Percentiles rank a stretch among this genome's conserved stretches.
Conservation (phyloP, 257 asterid genomes). For the Solanum piurae region DNA sequence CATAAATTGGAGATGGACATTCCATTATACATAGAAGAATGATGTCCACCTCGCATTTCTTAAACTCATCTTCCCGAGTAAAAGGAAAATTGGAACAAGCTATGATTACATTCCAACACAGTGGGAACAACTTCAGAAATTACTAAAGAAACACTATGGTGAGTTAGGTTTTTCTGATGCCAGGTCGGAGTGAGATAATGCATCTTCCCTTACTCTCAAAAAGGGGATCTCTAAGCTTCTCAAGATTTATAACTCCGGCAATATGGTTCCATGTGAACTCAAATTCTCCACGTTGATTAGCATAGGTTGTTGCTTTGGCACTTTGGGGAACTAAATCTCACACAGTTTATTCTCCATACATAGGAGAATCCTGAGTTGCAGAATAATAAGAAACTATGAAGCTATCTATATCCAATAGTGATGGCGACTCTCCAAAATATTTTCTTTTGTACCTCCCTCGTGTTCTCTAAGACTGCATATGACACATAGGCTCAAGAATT, state of each 20-base stretch:
- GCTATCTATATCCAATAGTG: neutral
- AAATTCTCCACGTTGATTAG: constrained; percentile 55
- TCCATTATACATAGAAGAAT: too few species aligned
- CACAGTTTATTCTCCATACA: constrained; percentile 24
- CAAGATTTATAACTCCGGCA: neutral
- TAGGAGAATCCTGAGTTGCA: neutral
- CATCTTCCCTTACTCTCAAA: neutral
- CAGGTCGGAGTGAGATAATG: neutral
- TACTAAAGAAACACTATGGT: neutral
- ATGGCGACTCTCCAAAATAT: neutral
- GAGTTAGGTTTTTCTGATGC: neutral
- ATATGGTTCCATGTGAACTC: constrained; percentile 39
- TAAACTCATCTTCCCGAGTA: too few species aligned
- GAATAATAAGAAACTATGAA: constrained; percentile 4
- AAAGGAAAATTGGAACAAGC: neutral
- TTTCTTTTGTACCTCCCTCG: neutral
- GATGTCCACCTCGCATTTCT: too few species aligned
- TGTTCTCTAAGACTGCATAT: constrained; percentile 19
- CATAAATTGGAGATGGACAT: too few species aligned
- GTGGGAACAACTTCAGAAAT: neutral
- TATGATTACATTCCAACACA: neutral
- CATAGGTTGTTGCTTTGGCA: constrained; percentile 22
- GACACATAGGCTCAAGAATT: neutral
- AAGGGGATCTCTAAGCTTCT: neutral
- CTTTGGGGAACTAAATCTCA: constrained; percentile 34